These are phyloP conservation scores for Cytospora piceae DNA, from an alignment of 2,329 filamentous ascomycete species.

Conservation along the genomic window DNA sequence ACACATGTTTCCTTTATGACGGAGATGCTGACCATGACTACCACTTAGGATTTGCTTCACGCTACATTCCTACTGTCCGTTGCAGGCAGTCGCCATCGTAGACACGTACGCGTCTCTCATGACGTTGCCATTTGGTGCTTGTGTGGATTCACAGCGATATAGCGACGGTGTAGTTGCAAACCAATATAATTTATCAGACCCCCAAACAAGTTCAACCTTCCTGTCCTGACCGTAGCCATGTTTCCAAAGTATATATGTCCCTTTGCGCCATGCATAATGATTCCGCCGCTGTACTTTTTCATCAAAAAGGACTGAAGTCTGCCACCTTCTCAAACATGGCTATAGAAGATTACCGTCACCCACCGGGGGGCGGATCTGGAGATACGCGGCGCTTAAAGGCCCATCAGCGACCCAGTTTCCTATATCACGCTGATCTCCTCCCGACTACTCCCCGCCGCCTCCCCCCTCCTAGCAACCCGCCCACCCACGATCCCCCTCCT, in stretches of 20 bases:
- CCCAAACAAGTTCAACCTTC: background rate
- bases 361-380: background rate
- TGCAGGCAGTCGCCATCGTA: background rate
- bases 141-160: background rate
- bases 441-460: conserved; percentile 36
- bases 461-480: conserved; percentile 50
- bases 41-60: background rate
- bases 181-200: background rate
- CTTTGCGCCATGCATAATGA: conserved; percentile 33
- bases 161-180: background rate
- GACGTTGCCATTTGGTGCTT: background rate
- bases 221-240: conserved; percentile 8
- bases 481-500: conserved; percentile 85
- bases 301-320: background rate
- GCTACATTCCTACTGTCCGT: background rate
- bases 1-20: background rate
- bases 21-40: conserved; percentile 19
- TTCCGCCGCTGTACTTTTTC: conserved; percentile 10
- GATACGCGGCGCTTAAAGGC: background rate
- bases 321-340: background rate
- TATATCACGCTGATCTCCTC: conserved; percentile 47
- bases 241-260: conserved; percentile 25
- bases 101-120: background rate
- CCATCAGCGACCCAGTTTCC: background rate
- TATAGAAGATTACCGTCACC: background rate